Conservation (phyloP, 2,329 filamentous ascomycete species). For the Pseudogymnoascus sp. region DNA sequence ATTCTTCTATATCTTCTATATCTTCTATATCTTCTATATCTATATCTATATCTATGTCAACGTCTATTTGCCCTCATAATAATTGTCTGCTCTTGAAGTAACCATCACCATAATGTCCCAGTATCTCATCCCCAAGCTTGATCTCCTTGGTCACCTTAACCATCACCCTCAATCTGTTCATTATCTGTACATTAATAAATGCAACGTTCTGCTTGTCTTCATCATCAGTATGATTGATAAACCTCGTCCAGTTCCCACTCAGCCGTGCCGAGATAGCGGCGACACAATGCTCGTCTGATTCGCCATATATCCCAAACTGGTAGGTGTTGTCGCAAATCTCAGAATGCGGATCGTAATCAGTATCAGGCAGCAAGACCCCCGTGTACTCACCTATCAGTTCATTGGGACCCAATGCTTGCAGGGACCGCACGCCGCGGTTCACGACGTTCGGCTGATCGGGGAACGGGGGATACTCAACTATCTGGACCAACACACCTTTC, state of each 20-base stretch:
- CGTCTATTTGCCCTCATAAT: not conserved
- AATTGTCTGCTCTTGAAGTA: not conserved
- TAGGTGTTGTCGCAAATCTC: not conserved
- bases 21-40: not conserved
- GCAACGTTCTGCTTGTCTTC: not conserved
- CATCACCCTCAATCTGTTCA: not conserved
- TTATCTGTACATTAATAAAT: not conserved
- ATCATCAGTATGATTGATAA: not conserved
- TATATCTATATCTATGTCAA: not conserved
- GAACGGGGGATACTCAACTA: conserved; percentile 1
- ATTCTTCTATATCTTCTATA: not conserved
- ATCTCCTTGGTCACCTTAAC: not conserved
- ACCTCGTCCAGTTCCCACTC: conserved; percentile 1
- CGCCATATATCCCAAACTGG: not conserved
- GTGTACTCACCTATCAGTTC: not conserved
- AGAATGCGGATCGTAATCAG: not conserved
- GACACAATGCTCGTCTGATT: not conserved
- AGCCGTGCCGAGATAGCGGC: not conserved
- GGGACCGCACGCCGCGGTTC: not conserved
- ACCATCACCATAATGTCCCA: not conserved
- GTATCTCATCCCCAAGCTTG: not conserved
- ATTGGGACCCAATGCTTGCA: not conserved
- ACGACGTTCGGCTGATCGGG: not conserved
- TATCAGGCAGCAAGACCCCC: not conserved
- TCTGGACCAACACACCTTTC: not conserved